These are phyloP conservation scores for Phaeolepiota aurea DNA, from an alignment of 768 basidiomycete species.

Conservation along the genomic window DNA sequence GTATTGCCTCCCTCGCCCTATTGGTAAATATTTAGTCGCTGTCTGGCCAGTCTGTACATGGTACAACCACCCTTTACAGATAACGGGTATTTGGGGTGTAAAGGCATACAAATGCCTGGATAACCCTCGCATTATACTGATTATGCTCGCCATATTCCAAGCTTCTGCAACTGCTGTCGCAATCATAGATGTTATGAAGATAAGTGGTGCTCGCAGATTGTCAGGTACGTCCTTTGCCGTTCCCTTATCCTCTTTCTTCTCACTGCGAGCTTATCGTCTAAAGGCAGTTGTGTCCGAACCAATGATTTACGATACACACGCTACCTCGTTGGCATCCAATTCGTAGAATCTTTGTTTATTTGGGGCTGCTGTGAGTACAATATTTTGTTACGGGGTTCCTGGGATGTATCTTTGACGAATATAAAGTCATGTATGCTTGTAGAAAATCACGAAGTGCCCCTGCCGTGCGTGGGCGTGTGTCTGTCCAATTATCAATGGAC, in stretches of 20 bases:
- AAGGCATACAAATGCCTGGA: slow-evolving; percentile 63
- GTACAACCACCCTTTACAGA: slow-evolving; percentile 30
- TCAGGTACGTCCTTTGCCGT: slow-evolving; percentile 27
- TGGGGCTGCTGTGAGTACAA: slow-evolving; percentile 47
- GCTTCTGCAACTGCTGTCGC: slow-evolving; percentile 31
- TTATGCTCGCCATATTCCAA: slow-evolving; percentile 32
- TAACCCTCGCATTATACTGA: slow-evolving; percentile 45
- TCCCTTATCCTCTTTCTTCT: slow-evolving; percentile 1
- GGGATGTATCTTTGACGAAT: background rate
- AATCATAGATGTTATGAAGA: slow-evolving; percentile 29
- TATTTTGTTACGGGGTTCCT: slow-evolving; percentile 6
- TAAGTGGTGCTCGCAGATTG: slow-evolving; percentile 32
- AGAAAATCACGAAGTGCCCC: slow-evolving; percentile 44
- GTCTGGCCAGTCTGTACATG: background rate
- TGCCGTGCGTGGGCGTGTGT: slow-evolving; percentile 46
- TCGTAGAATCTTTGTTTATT: slow-evolving; percentile 49
- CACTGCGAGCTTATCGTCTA: too few species aligned
- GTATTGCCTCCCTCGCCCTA: slow-evolving; percentile 28
- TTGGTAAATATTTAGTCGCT: slow-evolving; percentile 19
- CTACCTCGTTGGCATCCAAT: slow-evolving; percentile 38
- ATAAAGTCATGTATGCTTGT: slow-evolving; percentile 44
- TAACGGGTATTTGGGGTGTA: slow-evolving; percentile 54
- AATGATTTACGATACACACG: slow-evolving; percentile 24
- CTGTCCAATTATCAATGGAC: slow-evolving; percentile 37
- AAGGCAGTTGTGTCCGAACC: slow-evolving; percentile 41